A percentile compares a stretch with the other conserved stretches of the same genome.
phyloP scores from a whole-genome alignment of 1,139 yeast species.

The Komagataea norvegica region DNA sequence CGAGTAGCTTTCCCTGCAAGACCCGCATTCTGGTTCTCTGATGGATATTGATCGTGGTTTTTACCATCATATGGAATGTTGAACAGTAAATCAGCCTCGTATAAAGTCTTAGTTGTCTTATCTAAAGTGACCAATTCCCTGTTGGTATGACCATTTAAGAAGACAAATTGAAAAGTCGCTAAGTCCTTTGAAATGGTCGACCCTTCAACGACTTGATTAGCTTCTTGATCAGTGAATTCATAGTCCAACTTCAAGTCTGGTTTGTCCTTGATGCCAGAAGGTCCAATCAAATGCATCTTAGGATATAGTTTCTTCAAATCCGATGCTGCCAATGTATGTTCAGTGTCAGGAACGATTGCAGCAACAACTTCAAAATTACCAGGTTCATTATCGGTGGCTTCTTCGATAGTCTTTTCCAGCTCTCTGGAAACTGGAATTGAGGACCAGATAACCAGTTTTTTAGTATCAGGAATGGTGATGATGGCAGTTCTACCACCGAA shows the following conservation, averaged over 20 bases:
- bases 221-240: slow-evolving; percentile 15
- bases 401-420: slow-evolving; percentile 23
- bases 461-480: slow-evolving; percentile 36
- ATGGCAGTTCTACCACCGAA: slow-evolving; percentile 62
- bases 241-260: slow-evolving; percentile 24
- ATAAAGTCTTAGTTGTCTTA: slow-evolving; percentile 40
- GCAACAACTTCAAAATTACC: slow-evolving; percentile 30
- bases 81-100: slow-evolving; percentile 55
- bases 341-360: slow-evolving; percentile 47
- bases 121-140: slow-evolving; percentile 52
- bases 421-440: slow-evolving; percentile 54
- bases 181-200: slow-evolving; percentile 12
- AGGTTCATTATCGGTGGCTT: slow-evolving; percentile 34
- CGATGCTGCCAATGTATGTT: slow-evolving; percentile 49
- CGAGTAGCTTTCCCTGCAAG: slow-evolving; percentile 35
- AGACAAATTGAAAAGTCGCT: slow-evolving; percentile 48
- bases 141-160: slow-evolving; percentile 49
- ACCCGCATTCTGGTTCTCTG: slow-evolving; percentile 40
- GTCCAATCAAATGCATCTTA: slow-evolving; percentile 20
- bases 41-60: slow-evolving; percentile 41
- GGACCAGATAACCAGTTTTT: slow-evolving; percentile 48
- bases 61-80: slow-evolving; percentile 37
- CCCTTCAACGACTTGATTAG: slow-evolving; percentile 21
- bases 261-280: slow-evolving; percentile 22
- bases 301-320: slow-evolving; percentile 21